Percentiles rank a stretch among this genome's conserved stretches.
Conservation (phyloP, 805 yeast species). For the Candida palmyrensis region DNA sequence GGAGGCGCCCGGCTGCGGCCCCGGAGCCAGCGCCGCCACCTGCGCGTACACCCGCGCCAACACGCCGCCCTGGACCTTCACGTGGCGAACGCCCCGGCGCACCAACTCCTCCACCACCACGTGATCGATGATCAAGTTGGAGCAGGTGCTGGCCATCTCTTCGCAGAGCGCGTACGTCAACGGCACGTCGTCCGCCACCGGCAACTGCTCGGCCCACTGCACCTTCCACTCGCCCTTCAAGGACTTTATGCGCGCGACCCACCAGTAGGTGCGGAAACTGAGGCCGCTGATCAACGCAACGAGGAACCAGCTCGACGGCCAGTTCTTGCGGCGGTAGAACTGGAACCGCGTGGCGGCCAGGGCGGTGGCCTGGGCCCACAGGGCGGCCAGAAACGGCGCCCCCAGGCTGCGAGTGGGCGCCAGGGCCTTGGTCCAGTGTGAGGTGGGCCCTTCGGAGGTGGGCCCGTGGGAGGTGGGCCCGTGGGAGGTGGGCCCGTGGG, state of each 20-base stretch:
- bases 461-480: too few species aligned
- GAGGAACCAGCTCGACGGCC: constrained; percentile 57
- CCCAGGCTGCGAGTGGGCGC: not conserved
- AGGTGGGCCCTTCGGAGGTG: too few species aligned
- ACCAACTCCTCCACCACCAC: constrained; percentile 48
- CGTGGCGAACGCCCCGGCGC: constrained; percentile 32
- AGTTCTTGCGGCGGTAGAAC: constrained; percentile 45
- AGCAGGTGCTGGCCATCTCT: constrained; percentile 37
- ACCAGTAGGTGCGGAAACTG: constrained; percentile 39
- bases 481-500: too few species aligned
- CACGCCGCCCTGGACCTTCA: constrained; percentile 17
- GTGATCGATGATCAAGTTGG: constrained; percentile 46
- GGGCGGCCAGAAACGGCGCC: too few species aligned
- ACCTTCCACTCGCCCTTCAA: constrained; percentile 50
- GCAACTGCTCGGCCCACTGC: constrained; percentile 43
- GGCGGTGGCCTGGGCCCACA: too few species aligned
- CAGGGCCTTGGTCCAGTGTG: not conserved
- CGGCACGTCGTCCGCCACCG: constrained; percentile 2
- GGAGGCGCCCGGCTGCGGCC: not conserved
- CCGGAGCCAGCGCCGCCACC: constrained; percentile 10
- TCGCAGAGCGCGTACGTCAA: constrained; percentile 29
- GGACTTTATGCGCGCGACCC: constrained; percentile 48
- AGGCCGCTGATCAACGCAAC: constrained; percentile 35
- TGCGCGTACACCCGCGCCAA: constrained; percentile 10
- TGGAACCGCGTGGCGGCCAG: too few species aligned